A percentile compares a stretch with the other conserved stretches of the same genome.
Conservation (phyloP, 345 rosid genomes). For the Boechera stricta region DNA sequence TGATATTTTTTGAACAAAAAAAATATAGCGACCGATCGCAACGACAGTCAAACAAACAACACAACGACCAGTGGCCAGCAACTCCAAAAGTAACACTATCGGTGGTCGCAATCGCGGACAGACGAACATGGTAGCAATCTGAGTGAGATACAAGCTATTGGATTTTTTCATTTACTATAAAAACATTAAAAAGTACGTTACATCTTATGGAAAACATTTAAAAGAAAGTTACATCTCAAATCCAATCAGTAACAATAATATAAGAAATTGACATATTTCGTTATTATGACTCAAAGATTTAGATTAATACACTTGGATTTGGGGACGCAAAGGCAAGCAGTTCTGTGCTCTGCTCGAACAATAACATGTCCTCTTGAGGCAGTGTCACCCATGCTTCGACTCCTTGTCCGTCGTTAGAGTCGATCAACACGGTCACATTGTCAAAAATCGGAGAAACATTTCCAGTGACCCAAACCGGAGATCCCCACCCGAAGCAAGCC, state of each 20-base stretch:
- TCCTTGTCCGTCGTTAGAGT: neutral
- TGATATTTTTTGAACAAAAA: no score
- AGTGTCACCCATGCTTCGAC: slow-evolving; percentile 23
- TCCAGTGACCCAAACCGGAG: slow-evolving; percentile 7
- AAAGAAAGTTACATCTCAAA: neutral
- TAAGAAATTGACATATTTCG: neutral
- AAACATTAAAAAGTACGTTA: neutral
- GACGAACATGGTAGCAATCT: neutral
- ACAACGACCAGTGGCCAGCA: no score
- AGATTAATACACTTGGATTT: neutral
- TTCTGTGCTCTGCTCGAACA: slow-evolving; percentile 9
- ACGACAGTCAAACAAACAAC: no score
- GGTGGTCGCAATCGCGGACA: no score
- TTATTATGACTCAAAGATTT: neutral
- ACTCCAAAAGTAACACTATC: no score
- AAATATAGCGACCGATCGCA: no score
- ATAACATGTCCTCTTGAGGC: neutral
- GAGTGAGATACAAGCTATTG: neutral
- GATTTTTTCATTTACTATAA: neutral
- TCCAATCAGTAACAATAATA: neutral
- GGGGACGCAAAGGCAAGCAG: slow-evolving; percentile 34
- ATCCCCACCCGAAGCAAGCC: neutral
- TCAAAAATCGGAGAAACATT: neutral
- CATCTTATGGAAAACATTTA: neutral
- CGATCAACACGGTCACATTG: neutral